phyloP scores from a whole-genome alignment of 768 basidiomycete species.

The Hemileccinum rubropunctum region DNA sequence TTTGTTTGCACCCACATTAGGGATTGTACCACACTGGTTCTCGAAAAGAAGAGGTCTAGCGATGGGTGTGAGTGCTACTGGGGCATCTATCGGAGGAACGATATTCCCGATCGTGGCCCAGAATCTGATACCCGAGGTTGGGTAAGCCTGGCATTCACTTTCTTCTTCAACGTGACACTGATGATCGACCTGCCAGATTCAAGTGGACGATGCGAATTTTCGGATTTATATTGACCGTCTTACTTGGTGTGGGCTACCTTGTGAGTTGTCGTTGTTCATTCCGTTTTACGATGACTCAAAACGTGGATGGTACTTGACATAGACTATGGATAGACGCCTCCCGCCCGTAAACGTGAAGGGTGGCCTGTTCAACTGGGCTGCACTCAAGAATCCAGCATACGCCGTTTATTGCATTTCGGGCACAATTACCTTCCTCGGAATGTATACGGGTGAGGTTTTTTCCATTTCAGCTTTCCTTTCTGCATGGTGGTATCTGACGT shows the following conservation, averaged over 20 bases:
- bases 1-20: constrained; percentile 59
- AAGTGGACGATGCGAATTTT: constrained; percentile 73
- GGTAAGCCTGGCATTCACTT: constrained; percentile 38
- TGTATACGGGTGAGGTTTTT: constrained; percentile 55
- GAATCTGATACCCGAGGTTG: constrained; percentile 51
- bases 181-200: constrained; percentile 46
- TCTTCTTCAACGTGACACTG: neutral
- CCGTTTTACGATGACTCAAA: neutral
- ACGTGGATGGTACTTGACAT: neutral
- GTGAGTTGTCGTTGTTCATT: constrained; percentile 24
- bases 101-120: constrained; percentile 61
- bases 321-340: constrained; percentile 44
- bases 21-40: constrained; percentile 74
- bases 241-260: constrained; percentile 55
- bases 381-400: constrained; percentile 49
- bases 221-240: constrained; percentile 56
- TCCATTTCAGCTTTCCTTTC: neutral
- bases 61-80: constrained; percentile 60
- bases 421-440: constrained; percentile 58
- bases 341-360: constrained; percentile 53
- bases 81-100: constrained; percentile 68
- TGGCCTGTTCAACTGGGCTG: constrained; percentile 53
- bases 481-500: constrained; percentile 1
- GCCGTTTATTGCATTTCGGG: constrained; percentile 56
- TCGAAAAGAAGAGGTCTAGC: constrained; percentile 53